Evolutionary conservation across 805 yeast genomes (phyloP), one percentile per base, ranked within the genome.

Genomic region (Kurtzmaniella cleridarum): DNA sequence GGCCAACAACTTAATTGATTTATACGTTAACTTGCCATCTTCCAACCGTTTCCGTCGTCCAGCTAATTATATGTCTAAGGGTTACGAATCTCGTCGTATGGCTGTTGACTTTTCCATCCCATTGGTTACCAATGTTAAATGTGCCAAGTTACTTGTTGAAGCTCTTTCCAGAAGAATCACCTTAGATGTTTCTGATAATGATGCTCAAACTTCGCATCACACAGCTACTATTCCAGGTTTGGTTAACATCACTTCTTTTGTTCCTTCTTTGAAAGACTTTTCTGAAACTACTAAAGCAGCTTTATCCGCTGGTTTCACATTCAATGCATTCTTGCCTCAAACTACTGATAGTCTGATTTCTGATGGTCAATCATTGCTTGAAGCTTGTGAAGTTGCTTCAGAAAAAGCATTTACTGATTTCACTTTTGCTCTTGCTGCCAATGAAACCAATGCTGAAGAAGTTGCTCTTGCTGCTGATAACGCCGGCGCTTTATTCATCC

Each of bases 31-130:
- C 71, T 73, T 93, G 72, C 99, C 99, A 45, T 90, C 98, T 45
- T 74, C 95, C 35, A 93, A 93, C 76, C 78, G 96, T 61, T 93
- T 87, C 81, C 85, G 99, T 64, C 87, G 99, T 68, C 99, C 99
- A 45, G 97, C 99, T 40, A 84, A 91, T 45, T 93, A 93, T 69
- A 88, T 93, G 75, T 87, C 96, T 23, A 89, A 86, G 71, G 99
- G 99, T 62, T 93, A 93, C 76, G 81, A 79, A 65, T 87, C 98
- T 34, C 95, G 99, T 76, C 93, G 99, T 75, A 86, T 93, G 98
- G 98, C 99, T 51, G 97, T 93, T 49, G 99, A 93, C 68, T 95
- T 86, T 63, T 90, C 97, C 38, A 89, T 93, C 59, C 99, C 99
- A 37, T 75, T 93, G 62, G 96, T 93, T 36, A 93, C 99, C 48